phyloP scores from a whole-genome alignment of 495 filamentous ascomycete species.

The Xylaria acuta region DNA sequence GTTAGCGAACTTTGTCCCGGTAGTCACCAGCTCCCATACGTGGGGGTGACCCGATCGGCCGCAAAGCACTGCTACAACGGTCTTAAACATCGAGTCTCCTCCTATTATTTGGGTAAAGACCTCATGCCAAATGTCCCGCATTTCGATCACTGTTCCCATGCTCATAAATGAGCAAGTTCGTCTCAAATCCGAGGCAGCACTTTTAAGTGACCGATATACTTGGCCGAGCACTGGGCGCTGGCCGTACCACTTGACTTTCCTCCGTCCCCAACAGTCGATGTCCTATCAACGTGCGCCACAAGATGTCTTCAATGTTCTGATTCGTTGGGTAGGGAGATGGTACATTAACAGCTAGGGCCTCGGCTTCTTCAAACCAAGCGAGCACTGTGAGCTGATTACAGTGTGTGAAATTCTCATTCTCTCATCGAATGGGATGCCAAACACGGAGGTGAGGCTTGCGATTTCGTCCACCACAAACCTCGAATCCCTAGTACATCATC shows the following conservation, averaged over 20 bases:
- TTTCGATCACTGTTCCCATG: not conserved
- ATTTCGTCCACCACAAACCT: slow-evolving; percentile 36
- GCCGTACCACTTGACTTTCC: slow-evolving; percentile 5
- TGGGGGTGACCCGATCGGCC: slow-evolving; percentile 21
- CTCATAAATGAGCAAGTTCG: not conserved
- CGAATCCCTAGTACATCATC: slow-evolving; percentile 50
- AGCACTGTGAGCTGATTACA: slow-evolving; percentile 11
- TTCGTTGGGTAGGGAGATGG: slow-evolving; percentile 18
- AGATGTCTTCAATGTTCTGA: slow-evolving; percentile 16
- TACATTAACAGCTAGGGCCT: slow-evolving; percentile 5
- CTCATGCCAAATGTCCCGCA: slow-evolving; percentile 9
- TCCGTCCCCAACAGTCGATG: slow-evolving; percentile 19
- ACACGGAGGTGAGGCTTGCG: slow-evolving; percentile 43
- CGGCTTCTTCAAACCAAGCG: slow-evolving; percentile 21
- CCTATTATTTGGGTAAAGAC: slow-evolving; percentile 7
- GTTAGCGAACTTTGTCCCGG: slow-evolving; percentile 20
- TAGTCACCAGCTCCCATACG: slow-evolving; percentile 19
- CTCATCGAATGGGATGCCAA: slow-evolving; percentile 47
- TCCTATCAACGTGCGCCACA: slow-evolving; percentile 31
- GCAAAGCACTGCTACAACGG: slow-evolving; percentile 13
- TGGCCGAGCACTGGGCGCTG: slow-evolving; percentile 9
- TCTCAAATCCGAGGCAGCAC: not conserved
- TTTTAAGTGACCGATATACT: slow-evolving; percentile 13
- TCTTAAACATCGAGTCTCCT: slow-evolving; percentile 17
- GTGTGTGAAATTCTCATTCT: slow-evolving; percentile 22